Conservation (phyloP, 2,329 filamentous ascomycete species). For the Colletotrichum agaves region DNA sequence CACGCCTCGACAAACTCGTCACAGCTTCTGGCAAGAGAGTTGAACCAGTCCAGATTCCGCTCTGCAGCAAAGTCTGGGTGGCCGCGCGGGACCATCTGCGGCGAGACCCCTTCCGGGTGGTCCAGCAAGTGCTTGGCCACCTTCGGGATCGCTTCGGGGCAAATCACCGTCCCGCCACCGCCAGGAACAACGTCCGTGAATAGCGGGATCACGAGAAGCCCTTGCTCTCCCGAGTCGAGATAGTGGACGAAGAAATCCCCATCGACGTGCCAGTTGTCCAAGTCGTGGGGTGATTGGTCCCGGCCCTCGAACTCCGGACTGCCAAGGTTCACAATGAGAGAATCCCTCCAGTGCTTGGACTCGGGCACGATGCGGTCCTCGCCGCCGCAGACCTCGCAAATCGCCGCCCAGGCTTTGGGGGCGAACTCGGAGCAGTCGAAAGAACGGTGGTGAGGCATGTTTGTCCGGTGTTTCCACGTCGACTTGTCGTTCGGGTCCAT, state of each 20-base stretch:
- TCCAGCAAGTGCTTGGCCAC: slow-evolving; percentile 69
- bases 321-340: slow-evolving; percentile 77
- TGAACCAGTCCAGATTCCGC: slow-evolving; percentile 58
- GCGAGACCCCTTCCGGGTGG: slow-evolving; percentile 73
- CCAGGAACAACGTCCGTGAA: slow-evolving; percentile 70
- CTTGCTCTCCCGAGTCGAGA: slow-evolving; percentile 77
- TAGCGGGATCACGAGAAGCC: slow-evolving; percentile 73
- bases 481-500: slow-evolving; percentile 71
- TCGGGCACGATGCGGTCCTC: slow-evolving; percentile 61
- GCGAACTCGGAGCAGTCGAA: slow-evolving; percentile 67
- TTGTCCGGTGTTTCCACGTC: slow-evolving; percentile 71
- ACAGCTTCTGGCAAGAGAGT: slow-evolving; percentile 51
- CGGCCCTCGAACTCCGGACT: slow-evolving; percentile 62
- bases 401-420: slow-evolving; percentile 73
- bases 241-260: slow-evolving; percentile 80
- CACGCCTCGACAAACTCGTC: slow-evolving; percentile 64
- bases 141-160: slow-evolving; percentile 65
- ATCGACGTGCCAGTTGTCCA: slow-evolving; percentile 74
- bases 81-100: slow-evolving; percentile 70
- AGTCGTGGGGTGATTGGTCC: slow-evolving; percentile 60
- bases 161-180: slow-evolving; percentile 74
- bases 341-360: slow-evolving; percentile 71
- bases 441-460: slow-evolving; percentile 71
- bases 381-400: slow-evolving; percentile 74
- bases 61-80: slow-evolving; percentile 58